These are phyloP conservation scores for Parasarocladium wereldwijsianum DNA, from an alignment of 2,329 filamentous ascomycete genomes.

Conservation along the genomic window DNA sequence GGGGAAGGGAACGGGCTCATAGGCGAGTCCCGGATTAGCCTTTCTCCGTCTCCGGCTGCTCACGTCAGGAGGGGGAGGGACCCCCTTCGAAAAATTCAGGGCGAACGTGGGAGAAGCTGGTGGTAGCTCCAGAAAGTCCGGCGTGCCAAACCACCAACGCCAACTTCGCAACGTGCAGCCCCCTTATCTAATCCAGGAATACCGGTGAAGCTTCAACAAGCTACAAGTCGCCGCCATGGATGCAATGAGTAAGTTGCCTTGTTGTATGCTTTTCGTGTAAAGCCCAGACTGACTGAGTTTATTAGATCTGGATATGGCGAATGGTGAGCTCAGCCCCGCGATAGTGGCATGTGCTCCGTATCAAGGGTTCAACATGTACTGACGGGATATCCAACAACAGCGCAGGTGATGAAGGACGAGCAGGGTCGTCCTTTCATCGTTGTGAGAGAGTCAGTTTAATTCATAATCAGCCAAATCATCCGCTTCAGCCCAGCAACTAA, in stretches of 20 bases:
- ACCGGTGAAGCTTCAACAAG: slow-evolving; percentile 2
- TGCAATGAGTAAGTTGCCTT: slow-evolving; percentile 1
- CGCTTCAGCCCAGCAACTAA: no score
- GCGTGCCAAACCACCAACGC: no score
- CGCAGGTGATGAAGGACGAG: slow-evolving; percentile 85
- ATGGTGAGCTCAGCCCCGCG: slow-evolving; percentile 41
- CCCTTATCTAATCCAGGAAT: not conserved
- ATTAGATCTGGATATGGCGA: slow-evolving; percentile 68
- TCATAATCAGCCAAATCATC: not conserved
- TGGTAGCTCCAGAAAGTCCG: no score
- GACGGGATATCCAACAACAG: slow-evolving; percentile 30
- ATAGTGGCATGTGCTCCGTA: slow-evolving; percentile 5
- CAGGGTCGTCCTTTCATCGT: slow-evolving; percentile 95
- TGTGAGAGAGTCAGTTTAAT: slow-evolving; percentile 70
- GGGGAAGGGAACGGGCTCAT: no score
- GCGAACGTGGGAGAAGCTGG: slow-evolving; percentile 3
- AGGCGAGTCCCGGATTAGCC: slow-evolving; percentile 2
- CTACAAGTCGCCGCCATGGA: slow-evolving; percentile 4
- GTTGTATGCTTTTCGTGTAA: not conserved
- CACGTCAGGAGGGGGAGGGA: slow-evolving; percentile 1
- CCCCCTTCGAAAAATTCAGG: slow-evolving; percentile 4
- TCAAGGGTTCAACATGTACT: slow-evolving; percentile 8
- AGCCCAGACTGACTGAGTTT: slow-evolving; percentile 18
- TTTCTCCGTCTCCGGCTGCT: slow-evolving; percentile 3
- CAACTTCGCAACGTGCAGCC: no score